Base-by-base conservation (phyloP, 306 rosid species). In the Ormosia emarginata region DNA sequence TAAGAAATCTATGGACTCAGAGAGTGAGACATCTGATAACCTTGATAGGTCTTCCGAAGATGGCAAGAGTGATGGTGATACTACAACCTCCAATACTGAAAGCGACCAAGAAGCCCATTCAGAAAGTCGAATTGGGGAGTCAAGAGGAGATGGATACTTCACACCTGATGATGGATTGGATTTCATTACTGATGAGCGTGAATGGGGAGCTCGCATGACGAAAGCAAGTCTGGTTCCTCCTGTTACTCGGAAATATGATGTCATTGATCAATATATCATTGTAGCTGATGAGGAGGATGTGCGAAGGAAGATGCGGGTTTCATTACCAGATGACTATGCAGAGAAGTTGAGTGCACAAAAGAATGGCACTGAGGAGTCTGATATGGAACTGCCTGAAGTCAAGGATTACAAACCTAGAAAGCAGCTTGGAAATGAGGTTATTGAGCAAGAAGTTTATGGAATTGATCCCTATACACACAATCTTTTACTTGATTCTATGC, bases 141-240 rank as follows among this genome's bases (percentile, higher is more conserved):
- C 97, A 62, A 86, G 87, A 69, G 91, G 85, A 8, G 92, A 84
- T 83, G 88, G 89, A 70, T 77, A 79, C 88, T 85, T 85, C 37
- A 76, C 80, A 55, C 73, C 86, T 10, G 93, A 90, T 71, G 93
- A 82, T 40, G 86, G 89, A 58, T 79, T 84, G 75, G 90, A 84
- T 81, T 90, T 92, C 71, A 84, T 74, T 72, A 85, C 87, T 49
- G 97, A 90, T 84, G 99, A 96, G 55, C 98, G 97, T 33, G 97
- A 96, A 84, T 96, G 99, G 99, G 99, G 99, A 57, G 99, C 99
- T 85, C 99, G 98, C 59, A 96, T 96, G 99, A 96, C 99, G 0
- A 96, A 93, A 92, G 92, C 92, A 62, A 96, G 99, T 86, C 79
- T 96, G 87, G 99, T 96, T 89, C 99, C 99, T 87, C 99, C 99